These are phyloP conservation scores for Fonsecaea erecta DNA, from an alignment of 2,329 filamentous ascomycete genomes.

Conservation along the genomic window DNA sequence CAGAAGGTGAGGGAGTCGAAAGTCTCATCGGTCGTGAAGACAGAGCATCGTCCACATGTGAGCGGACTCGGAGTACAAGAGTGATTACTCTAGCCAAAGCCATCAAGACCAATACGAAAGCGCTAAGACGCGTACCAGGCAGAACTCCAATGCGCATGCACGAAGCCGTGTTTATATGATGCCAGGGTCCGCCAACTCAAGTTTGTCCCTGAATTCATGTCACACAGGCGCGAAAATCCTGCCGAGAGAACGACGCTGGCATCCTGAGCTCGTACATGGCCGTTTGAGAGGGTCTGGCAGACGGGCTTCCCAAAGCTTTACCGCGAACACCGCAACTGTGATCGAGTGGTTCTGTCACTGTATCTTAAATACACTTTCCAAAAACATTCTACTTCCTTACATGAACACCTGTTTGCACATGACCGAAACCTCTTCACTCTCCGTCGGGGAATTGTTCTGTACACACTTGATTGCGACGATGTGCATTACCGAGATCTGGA, in stretches of 20 bases:
- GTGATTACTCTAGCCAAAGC: neutral
- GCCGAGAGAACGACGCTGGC: neutral
- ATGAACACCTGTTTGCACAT: neutral
- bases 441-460: neutral
- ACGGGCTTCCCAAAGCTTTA: conserved; percentile 9
- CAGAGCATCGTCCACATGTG: neutral
- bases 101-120: neutral
- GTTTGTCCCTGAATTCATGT: conserved; percentile 5
- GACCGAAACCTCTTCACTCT: neutral
- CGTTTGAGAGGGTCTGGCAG: conserved; percentile 18
- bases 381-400: conserved; percentile 23
- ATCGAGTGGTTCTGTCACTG: conserved; percentile 22
- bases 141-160: conserved; percentile 25
- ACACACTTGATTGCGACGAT: conserved; percentile 14
- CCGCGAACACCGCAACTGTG: conserved; percentile 19
- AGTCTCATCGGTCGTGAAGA: neutral
- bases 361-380: conserved; percentile 19
- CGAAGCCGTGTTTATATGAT: conserved; percentile 17
- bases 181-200: conserved; percentile 4
- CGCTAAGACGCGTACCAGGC: conserved; percentile 17
- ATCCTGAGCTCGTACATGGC: neutral
- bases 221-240: conserved; percentile 18
- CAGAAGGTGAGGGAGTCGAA: neutral
- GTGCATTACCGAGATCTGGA: conserved; percentile 37
- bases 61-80: neutral